Evolutionary conservation across 2,329 filamentous ascomycete species (phyloP).

Genomic region (Cercospora sp.): DNA sequence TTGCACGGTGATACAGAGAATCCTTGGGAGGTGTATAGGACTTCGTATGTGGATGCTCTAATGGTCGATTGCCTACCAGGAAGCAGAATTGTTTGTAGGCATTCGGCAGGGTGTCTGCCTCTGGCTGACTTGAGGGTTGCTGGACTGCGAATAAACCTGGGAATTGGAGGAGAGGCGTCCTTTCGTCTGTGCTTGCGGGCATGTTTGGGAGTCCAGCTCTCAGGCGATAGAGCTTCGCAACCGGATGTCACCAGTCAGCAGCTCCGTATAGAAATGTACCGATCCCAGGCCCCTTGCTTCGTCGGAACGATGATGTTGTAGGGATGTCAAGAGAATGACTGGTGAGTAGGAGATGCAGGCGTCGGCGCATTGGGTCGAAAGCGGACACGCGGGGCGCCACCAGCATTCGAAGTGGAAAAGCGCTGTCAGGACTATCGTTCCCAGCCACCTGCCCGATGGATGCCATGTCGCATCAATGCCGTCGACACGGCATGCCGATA

Average conservation of each 20-base stretch:
- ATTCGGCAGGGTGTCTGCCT: conserved; percentile 17
- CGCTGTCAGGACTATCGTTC: background rate
- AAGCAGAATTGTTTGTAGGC: conserved; percentile 42
- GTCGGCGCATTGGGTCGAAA: background rate
- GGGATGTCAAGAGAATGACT: background rate
- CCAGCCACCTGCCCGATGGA: background rate
- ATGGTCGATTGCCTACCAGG: conserved; percentile 40
- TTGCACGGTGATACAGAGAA: conserved; percentile 42
- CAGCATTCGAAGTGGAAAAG: background rate
- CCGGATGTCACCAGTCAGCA: background rate
- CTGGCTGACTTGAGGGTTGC: background rate
- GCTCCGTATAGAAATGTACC: background rate
- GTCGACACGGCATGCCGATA: background rate
- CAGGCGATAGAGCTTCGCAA: background rate
- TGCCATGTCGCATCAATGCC: background rate
- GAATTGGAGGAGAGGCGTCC: conserved; percentile 34
- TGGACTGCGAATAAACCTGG: conserved; percentile 22
- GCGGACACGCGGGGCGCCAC: background rate
- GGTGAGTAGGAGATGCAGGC: background rate
- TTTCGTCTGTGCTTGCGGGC: conserved; percentile 27
- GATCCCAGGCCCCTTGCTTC: background rate
- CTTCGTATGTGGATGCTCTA: conserved; percentile 32
- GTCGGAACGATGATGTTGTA: background rate
- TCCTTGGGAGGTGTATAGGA: conserved; percentile 32
- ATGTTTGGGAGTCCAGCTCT: conserved; percentile 7